These are phyloP conservation scores for Paramecium bursaria DNA, from an alignment of 73 alveolate genomes.

Conservation along the genomic window DNA sequence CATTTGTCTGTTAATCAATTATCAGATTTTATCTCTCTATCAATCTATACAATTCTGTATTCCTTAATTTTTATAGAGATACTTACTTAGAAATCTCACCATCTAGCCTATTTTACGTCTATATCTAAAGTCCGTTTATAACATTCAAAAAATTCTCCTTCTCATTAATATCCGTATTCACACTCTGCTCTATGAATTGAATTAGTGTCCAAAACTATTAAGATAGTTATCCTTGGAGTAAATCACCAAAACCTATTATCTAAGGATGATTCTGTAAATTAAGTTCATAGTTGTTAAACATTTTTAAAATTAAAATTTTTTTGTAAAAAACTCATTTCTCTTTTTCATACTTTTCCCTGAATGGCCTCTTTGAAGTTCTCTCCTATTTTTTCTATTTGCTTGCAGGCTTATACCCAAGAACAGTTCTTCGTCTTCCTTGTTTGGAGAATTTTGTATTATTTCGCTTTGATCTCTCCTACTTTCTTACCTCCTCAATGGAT, in stretches of 20 bases:
- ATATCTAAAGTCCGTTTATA: slow-evolving; percentile 16
- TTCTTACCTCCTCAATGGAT: background rate
- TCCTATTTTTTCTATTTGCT: slow-evolving; percentile 4
- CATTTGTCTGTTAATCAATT: background rate
- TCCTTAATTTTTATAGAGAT: background rate
- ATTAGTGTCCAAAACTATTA: too few relatives aligned
- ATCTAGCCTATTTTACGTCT: slow-evolving; percentile 10
- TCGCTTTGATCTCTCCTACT: background rate
- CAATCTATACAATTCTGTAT: slow-evolving; percentile 13
- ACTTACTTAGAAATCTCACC: background rate
- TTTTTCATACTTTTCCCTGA: background rate
- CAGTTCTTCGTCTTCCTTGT: too few relatives aligned
- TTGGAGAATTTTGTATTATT: too few relatives aligned
- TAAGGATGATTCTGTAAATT: background rate
- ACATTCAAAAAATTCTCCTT: slow-evolving; percentile 35
- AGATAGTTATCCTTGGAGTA: too few relatives aligned
- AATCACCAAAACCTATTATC: too few relatives aligned
- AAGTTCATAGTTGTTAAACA: slow-evolving; percentile 44
- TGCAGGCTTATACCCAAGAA: slow-evolving; percentile 55
- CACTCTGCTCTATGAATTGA: too few relatives aligned
- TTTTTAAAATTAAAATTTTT: background rate
- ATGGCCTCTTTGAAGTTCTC: background rate
- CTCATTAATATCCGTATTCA: slow-evolving; percentile 21
- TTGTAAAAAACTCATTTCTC: background rate
- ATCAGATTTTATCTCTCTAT: background rate